A percentile compares a stretch with the other conserved stretches of the same genome.
Evolutionary conservation across 495 filamentous ascomycete species (phyloP).

Genomic region (Daldinia bambusicola): DNA sequence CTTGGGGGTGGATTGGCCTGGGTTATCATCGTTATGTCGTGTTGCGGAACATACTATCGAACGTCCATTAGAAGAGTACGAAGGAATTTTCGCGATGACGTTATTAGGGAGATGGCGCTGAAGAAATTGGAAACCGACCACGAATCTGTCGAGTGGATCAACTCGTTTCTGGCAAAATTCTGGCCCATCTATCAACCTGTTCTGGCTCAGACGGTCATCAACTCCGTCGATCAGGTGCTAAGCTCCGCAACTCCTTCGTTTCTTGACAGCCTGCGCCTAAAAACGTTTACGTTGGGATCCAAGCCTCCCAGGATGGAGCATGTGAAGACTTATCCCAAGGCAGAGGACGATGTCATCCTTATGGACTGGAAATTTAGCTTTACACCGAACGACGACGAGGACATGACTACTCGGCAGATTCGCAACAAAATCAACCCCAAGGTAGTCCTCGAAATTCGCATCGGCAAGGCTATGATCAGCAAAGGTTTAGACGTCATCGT

Average conservation of each 20-base stretch:
- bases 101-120: slow-evolving; percentile 92
- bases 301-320: slow-evolving; percentile 97
- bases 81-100: slow-evolving; percentile 94
- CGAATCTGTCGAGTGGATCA: slow-evolving; percentile 98
- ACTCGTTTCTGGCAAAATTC: slow-evolving; percentile 97
- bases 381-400: slow-evolving; percentile 90
- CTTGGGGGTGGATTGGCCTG: slow-evolving; percentile 92
- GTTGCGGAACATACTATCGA: slow-evolving; percentile 94
- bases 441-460: slow-evolving; percentile 88
- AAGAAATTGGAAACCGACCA: slow-evolving; percentile 88
- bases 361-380: slow-evolving; percentile 99
- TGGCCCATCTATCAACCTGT: slow-evolving; percentile 99
- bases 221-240: slow-evolving; percentile 92
- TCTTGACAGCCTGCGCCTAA: slow-evolving; percentile 90
- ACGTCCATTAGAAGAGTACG: slow-evolving; percentile 93
- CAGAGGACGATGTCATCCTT: slow-evolving; percentile 91
- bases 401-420: slow-evolving; percentile 88
- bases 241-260: slow-evolving; percentile 91
- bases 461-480: slow-evolving; percentile 94
- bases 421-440: slow-evolving; percentile 98
- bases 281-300: slow-evolving; percentile 88
- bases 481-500: slow-evolving; percentile 98
- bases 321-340: slow-evolving; percentile 97
- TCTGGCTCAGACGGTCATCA: slow-evolving; percentile 89
- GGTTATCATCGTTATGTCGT: slow-evolving; percentile 91